These are phyloP conservation scores for Pestalotiopsis sp. DNA, from an alignment of 2,329 filamentous ascomycete species.

Conservation along the genomic window DNA sequence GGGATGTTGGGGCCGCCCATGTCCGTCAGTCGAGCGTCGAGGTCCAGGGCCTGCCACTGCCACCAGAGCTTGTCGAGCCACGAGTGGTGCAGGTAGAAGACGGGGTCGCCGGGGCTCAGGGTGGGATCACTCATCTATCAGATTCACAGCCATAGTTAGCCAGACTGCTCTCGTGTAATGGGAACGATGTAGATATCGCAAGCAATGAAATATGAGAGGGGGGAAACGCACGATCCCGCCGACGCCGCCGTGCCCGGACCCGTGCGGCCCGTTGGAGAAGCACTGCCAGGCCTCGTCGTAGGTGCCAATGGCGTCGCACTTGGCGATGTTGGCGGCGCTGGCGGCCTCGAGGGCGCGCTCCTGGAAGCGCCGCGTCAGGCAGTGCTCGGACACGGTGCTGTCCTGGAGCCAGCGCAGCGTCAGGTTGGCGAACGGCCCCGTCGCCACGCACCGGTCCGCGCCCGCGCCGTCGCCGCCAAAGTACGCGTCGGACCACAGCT, in stretches of 20 bases:
- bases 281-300: conserved; percentile 4
- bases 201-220: too few species aligned
- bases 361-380: conserved; percentile 4
- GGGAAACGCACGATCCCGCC: conserved; percentile 30
- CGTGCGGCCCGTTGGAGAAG: conserved; percentile 1
- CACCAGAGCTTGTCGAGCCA: conserved; percentile 33
- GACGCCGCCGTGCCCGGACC: conserved; percentile 22
- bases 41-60: conserved; percentile 29
- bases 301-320: background rate
- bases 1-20: conserved; percentile 24
- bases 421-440: background rate
- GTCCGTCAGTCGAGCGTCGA: conserved; percentile 24
- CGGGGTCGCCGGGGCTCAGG: conserved; percentile 17
- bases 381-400: conserved; percentile 2
- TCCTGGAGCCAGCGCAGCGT: conserved; percentile 6
- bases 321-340: background rate
- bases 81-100: conserved; percentile 34
- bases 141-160: too few species aligned
- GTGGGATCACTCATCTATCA: conserved; percentile 8
- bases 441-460: background rate
- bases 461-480: conserved; percentile 1
- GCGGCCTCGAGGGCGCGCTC: background rate
- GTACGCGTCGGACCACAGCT: conserved; percentile 1
- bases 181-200: too few species aligned
- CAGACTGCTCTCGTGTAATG: too few species aligned